Conservation (phyloP, 768 basidiomycete genomes). For the Coprinellus aureogranulatus region DNA sequence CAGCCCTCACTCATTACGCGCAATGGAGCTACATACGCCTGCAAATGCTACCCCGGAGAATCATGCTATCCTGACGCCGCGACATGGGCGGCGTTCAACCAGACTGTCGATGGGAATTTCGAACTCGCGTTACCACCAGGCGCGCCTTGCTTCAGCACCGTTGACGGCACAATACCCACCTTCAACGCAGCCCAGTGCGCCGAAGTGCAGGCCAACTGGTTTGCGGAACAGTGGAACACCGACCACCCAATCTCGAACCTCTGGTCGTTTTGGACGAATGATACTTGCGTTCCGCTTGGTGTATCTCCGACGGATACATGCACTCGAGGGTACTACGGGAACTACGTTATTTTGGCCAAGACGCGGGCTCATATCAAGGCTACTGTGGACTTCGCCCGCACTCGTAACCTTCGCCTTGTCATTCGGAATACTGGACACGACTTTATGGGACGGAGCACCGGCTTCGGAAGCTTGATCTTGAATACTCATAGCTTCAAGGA, state of each 20-base stretch:
- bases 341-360: constrained; percentile 19
- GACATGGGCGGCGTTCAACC: constrained; percentile 9
- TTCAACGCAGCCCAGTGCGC: constrained; percentile 2
- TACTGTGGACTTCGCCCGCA: constrained; percentile 19
- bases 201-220: not conserved
- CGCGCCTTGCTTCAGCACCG: constrained; percentile 10
- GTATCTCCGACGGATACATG: constrained; percentile 8
- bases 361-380: constrained; percentile 15
- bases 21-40: constrained; percentile 2
- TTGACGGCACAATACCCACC: constrained; percentile 9
- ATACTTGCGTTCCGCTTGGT: constrained; percentile 14
- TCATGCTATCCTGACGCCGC: constrained; percentile 2
- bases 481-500: constrained; percentile 21
- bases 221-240: constrained; percentile 9
- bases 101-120: constrained; percentile 12
- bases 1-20: not conserved
- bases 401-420: constrained; percentile 20
- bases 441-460: constrained; percentile 4
- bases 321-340: constrained; percentile 9
- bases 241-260: constrained; percentile 8
- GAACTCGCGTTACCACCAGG: constrained; percentile 9
- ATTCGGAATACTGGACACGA: constrained; percentile 24
- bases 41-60: constrained; percentile 13
- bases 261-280: constrained; percentile 13
- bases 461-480: constrained; percentile 1